Evolutionary conservation across 345 rosid species (phyloP).

Genomic region (Pistacia integerrima): DNA sequence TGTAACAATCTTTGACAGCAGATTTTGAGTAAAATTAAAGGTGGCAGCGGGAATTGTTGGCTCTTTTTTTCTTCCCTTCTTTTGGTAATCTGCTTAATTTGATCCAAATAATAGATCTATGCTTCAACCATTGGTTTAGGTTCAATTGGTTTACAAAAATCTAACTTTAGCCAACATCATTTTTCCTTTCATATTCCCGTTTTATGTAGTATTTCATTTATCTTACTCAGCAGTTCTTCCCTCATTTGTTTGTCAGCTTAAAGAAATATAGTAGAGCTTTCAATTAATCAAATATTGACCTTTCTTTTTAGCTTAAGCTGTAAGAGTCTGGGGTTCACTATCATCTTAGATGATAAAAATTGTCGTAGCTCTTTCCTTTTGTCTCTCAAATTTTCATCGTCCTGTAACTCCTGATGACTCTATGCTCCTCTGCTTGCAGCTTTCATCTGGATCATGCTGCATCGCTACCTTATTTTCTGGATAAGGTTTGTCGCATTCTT

Average conservation of each 20-base stretch:
- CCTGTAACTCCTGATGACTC: not conserved
- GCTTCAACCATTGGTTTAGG: too few relatives aligned
- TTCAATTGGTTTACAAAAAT: too few relatives aligned
- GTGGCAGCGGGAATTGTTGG: not conserved
- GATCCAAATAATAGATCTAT: too few relatives aligned
- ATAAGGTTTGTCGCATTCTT: slow-evolving; percentile 60
- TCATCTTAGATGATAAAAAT: not conserved
- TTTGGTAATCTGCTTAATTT: too few relatives aligned
- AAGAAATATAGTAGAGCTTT: not conserved
- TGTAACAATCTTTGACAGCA: not conserved
- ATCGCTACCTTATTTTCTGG: slow-evolving; percentile 90
- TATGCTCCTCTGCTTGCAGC: slow-evolving; percentile 49
- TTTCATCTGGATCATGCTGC: slow-evolving; percentile 99
- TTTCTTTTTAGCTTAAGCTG: not conserved
- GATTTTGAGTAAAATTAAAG: not conserved
- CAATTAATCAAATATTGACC: not conserved
- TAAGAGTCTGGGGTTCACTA: not conserved
- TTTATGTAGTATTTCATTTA: not conserved
- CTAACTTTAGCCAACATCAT: too few relatives aligned
- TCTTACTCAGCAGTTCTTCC: not conserved
- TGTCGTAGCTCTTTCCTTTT: not conserved
- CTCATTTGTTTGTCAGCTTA: not conserved
- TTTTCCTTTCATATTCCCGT: not conserved
- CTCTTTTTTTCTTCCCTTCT: too few relatives aligned
- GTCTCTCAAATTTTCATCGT: not conserved